Conservation (phyloP, 1,139 yeast species). For the Diutina ranongensis region DNA sequence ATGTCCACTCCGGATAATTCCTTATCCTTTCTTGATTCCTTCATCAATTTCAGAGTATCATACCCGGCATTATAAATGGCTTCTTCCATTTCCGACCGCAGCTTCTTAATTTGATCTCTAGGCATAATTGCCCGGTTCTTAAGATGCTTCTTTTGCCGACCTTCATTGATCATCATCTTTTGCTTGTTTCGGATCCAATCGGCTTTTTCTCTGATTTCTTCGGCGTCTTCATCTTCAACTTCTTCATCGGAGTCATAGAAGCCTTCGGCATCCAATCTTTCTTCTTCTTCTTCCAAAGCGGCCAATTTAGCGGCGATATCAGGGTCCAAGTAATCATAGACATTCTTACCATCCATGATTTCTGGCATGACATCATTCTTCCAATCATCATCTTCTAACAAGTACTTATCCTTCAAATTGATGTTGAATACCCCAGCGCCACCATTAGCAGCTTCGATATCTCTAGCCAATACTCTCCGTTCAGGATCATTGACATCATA, state of each 20-base stretch:
- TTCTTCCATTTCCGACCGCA: conserved; percentile 69
- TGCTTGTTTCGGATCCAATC: conserved; percentile 93
- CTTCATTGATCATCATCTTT: conserved; percentile 82
- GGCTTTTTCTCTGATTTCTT: conserved; percentile 71
- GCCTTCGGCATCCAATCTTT: conserved; percentile 83
- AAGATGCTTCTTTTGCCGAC: conserved; percentile 76
- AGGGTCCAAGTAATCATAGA: conserved; percentile 93
- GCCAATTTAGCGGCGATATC: conserved; percentile 88
- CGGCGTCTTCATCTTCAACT: conserved; percentile 42
- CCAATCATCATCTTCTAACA: conserved; percentile 95
- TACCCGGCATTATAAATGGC: conserved; percentile 88
- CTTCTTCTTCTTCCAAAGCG: conserved; percentile 96
- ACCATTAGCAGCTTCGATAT: conserved; percentile 87
- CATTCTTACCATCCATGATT: conserved; percentile 89
- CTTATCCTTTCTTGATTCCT: conserved; percentile 27
- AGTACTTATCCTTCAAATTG: conserved; percentile 81
- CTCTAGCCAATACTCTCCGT: conserved; percentile 74
- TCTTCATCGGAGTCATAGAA: conserved; percentile 89
- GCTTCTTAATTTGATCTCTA: conserved; percentile 73
- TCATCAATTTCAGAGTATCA: conserved; percentile 51
- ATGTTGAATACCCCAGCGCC: conserved; percentile 98
- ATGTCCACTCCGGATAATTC: conserved; percentile 65
- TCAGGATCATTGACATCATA: conserved; percentile 75
- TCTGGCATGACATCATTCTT: conserved; percentile 97
- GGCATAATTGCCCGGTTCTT: conserved; percentile 90